These are phyloP conservation scores for Starmerella tilneyi DNA, from an alignment of 805 yeast species.

Conservation along the genomic window DNA sequence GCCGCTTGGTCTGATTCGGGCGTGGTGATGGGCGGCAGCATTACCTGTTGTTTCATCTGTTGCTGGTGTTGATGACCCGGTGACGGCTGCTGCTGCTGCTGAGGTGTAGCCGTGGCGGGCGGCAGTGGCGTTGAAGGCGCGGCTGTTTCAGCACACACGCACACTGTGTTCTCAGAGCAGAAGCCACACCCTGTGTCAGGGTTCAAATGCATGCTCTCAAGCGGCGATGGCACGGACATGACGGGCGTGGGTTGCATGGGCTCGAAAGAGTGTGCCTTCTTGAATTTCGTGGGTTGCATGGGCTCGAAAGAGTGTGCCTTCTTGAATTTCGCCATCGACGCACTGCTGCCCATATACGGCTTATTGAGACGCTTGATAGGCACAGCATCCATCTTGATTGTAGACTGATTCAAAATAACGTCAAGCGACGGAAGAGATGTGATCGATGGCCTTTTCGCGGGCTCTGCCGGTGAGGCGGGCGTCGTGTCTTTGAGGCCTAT, in stretches of 20 bases:
- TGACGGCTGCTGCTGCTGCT: neutral
- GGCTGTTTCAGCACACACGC: constrained; percentile 46
- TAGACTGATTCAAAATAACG: constrained; percentile 14
- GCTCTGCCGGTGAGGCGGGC: neutral
- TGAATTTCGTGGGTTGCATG: constrained; percentile 12
- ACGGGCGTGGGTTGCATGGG: constrained; percentile 18
- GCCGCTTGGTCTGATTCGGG: neutral
- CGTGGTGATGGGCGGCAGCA: constrained; percentile 2
- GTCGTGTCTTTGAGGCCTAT: constrained; percentile 27
- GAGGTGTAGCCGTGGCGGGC: neutral
- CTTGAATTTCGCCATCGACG: neutral
- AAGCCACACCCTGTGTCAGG: constrained; percentile 69
- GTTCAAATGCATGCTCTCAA: constrained; percentile 11
- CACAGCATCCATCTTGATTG: constrained; percentile 19
- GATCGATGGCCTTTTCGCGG: neutral
- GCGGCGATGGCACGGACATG: constrained; percentile 13
- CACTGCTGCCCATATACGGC: neutral
- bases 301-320: neutral
- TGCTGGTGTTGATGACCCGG: neutral
- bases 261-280: constrained; percentile 1
- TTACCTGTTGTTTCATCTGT: neutral
- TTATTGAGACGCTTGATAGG: constrained; percentile 18
- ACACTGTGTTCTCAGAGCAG: constrained; percentile 78
- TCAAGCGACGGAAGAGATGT: constrained; percentile 19
- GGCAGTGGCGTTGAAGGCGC: neutral